Base-by-base conservation (phyloP, 2,329 filamentous ascomycete genomes). In the Aschersonia sp. region DNA sequence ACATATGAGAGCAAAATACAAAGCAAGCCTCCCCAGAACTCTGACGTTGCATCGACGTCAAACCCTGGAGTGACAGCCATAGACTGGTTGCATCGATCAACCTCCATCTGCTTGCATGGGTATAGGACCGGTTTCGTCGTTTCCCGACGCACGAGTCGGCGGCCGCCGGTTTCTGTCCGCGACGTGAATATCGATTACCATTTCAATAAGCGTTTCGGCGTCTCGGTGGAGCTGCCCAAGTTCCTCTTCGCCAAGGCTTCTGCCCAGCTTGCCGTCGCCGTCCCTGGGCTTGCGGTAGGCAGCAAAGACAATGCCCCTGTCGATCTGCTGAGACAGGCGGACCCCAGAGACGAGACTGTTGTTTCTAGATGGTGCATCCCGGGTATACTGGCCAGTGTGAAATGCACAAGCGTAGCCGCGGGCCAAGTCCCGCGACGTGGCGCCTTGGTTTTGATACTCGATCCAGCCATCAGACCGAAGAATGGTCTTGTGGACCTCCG, bases 241-340 rank as follows among this genome's bases (percentile, higher is more conserved):
- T 53, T 75, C 70, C 6, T 60, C 60, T 9, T 61, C 57, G 29
- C 50, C 55, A 33, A 62, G 62, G 48, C 58, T 61, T 44, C 63
- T 63, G 10, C 60, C 60, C 10, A 63, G 56, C 41, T 62, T 60
- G 32, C 56, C 58, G 12, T 63, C 63, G 30, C 66, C 67, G 6
- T 56, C 57, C 42, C 63, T 61, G 12, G 71, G 70, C 51, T 71
- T 70, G 29, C 73, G 66, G 53, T 77, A 78, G 0, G 72, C 75
- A 1, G 73, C 74, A 47, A 78, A 78, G 5, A 78, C 69, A 49
- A 78, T 71, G 43, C 74, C 75, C 33, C 71, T 66, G 53, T 76
- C 69, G 46, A 66, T 64, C 49, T 51, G 54, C 54, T 50, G 53
- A 47, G 50, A 57, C 37, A 50, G 47, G 35, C 47, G 55, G 35